Percentiles rank a stretch among this genome's conserved stretches.
phyloP scores from a whole-genome alignment of 495 filamentous ascomycete genomes.

The Oidiodendron maius region DNA sequence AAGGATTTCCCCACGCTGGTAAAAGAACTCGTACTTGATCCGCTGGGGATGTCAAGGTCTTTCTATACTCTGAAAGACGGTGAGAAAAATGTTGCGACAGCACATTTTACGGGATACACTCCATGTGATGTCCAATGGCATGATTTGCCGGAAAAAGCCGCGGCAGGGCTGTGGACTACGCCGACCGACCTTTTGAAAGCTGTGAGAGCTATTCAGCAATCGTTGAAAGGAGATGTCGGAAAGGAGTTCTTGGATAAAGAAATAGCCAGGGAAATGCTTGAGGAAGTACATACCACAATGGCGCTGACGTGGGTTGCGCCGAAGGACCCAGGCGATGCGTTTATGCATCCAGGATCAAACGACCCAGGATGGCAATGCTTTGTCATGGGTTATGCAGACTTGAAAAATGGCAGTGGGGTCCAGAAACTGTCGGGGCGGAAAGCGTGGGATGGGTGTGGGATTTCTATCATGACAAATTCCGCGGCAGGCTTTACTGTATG shows the following conservation, averaged over 20 bases:
- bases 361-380: slow-evolving; percentile 8
- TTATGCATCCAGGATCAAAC: slow-evolving; percentile 8
- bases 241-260: slow-evolving; percentile 13
- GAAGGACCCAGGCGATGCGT: slow-evolving; percentile 1
- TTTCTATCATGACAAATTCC: slow-evolving; percentile 12
- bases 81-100: slow-evolving; percentile 19
- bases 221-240: slow-evolving; percentile 5
- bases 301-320: slow-evolving; percentile 7
- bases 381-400: slow-evolving; percentile 8
- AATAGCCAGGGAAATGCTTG: slow-evolving; percentile 20
- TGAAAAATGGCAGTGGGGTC: background rate
- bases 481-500: slow-evolving; percentile 1
- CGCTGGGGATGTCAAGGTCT: slow-evolving; percentile 20
- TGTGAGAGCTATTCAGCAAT: slow-evolving; percentile 19
- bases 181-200: slow-evolving; percentile 23
- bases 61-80: slow-evolving; percentile 3
- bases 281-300: slow-evolving; percentile 4
- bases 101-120: slow-evolving; percentile 14
- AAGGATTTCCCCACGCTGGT: slow-evolving; percentile 15
- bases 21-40: slow-evolving; percentile 19
- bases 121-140: slow-evolving; percentile 8
- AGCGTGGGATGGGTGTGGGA: slow-evolving; percentile 4
- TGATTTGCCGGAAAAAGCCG: slow-evolving; percentile 19
- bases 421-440: background rate
- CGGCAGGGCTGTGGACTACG: slow-evolving; percentile 26